Evolutionary conservation across 176 grass and related monocot genomes (phyloP).

Genomic region (Bolboschoenus planiculmis): DNA sequence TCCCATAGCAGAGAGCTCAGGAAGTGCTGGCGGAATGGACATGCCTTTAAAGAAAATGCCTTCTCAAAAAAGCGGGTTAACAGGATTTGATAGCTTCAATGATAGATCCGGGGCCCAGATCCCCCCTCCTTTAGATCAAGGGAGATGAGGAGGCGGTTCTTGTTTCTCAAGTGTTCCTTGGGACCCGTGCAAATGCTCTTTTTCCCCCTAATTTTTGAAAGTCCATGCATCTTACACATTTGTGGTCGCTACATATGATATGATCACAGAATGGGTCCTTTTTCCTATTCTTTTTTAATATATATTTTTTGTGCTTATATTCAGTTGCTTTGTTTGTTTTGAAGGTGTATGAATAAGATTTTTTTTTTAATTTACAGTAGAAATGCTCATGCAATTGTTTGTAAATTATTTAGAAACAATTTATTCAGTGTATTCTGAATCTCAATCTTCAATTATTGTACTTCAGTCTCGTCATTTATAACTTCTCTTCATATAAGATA

Average conservation of each 20-base stretch:
- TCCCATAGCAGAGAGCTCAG: slow-evolving; percentile 17
- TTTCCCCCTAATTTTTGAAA: background rate
- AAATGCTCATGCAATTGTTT: slow-evolving; percentile 23
- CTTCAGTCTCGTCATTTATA: background rate
- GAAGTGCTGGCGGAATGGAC: background rate
- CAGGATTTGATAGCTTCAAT: slow-evolving; percentile 24
- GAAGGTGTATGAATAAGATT: slow-evolving; percentile 31
- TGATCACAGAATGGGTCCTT: slow-evolving; percentile 7
- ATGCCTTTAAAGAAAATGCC: slow-evolving; percentile 6
- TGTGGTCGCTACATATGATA: background rate
- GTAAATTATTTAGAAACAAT: slow-evolving; percentile 34
- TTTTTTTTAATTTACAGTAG: slow-evolving; percentile 16
- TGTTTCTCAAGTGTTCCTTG: slow-evolving; percentile 11
- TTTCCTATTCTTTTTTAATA: background rate
- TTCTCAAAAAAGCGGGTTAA: slow-evolving; percentile 14
- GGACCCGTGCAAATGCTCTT: background rate
- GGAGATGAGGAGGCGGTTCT: slow-evolving; percentile 38
- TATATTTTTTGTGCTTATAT: slow-evolving; percentile 21
- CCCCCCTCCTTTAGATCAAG: slow-evolving; percentile 34
- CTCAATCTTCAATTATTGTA: slow-evolving; percentile 19
- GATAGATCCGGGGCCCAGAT: slow-evolving; percentile 20
- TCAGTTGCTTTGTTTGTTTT: slow-evolving; percentile 18
- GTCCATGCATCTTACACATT: background rate
- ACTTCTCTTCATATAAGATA: background rate
- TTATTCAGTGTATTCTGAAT: slow-evolving; percentile 7